These are phyloP conservation scores for Rutstroemia sydowiana DNA, from an alignment of 2,329 filamentous ascomycete species.

Conservation along the genomic window DNA sequence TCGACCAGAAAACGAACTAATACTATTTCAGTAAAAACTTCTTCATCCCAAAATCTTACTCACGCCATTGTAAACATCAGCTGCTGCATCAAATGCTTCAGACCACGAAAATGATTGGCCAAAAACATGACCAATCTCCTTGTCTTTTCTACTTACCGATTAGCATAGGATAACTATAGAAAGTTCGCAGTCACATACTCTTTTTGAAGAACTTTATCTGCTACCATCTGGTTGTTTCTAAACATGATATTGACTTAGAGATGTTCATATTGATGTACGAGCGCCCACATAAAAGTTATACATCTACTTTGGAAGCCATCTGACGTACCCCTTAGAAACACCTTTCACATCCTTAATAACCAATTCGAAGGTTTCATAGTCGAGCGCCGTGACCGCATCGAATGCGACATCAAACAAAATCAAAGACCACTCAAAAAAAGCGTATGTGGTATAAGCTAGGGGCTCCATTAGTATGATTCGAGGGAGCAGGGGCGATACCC, in stretches of 20 bases:
- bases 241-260: constrained; percentile 29
- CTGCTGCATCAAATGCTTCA: constrained; percentile 70
- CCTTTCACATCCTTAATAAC: constrained; percentile 84
- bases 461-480: background rate
- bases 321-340: constrained; percentile 95
- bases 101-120: constrained; percentile 64
- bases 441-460: constrained; percentile 89
- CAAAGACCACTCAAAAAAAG: constrained; percentile 96
- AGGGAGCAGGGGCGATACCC: constrained; percentile 24
- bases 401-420: constrained; percentile 94
- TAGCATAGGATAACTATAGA: constrained; percentile 24
- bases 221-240: constrained; percentile 36
- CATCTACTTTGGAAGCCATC: constrained; percentile 85
- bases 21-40: constrained; percentile 10
- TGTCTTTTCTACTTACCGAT: constrained; percentile 57
- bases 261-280: constrained; percentile 23
- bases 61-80: constrained; percentile 89
- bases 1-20: constrained; percentile 92
- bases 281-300: constrained; percentile 35
- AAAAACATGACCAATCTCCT: constrained; percentile 63
- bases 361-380: constrained; percentile 85
- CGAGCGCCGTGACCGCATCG: constrained; percentile 86
- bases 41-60: constrained; percentile 26
- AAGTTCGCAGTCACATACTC: constrained; percentile 49
- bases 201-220: constrained; percentile 55